Evolutionary conservation across 805 yeast species (phyloP).

Genomic region (Ogataea populi-albae): DNA sequence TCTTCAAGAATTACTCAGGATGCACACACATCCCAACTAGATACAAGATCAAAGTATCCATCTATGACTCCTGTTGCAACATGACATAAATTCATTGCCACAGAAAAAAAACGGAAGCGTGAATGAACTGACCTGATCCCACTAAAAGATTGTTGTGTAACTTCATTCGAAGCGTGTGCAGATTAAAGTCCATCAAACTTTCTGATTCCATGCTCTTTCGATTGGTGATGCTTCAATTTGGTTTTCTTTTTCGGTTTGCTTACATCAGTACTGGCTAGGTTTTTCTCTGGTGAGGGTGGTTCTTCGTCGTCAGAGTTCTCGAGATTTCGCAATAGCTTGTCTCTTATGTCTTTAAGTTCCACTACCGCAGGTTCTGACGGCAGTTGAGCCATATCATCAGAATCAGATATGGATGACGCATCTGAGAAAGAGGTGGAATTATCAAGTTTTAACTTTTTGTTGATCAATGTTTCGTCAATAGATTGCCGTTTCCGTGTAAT

Average conservation of each 20-base stretch:
- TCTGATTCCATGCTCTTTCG: slow-evolving; percentile 61
- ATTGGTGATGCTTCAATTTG: slow-evolving; percentile 46
- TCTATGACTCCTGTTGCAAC: slow-evolving; percentile 59
- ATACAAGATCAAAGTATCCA: slow-evolving; percentile 60
- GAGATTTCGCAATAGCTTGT: slow-evolving; percentile 24
- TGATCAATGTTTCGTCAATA: slow-evolving; percentile 4
- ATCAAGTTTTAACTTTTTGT: slow-evolving; percentile 11
- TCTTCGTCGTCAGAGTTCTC: slow-evolving; percentile 27
- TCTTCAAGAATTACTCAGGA: slow-evolving; percentile 61
- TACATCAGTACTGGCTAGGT: slow-evolving; percentile 25
- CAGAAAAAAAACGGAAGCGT: slow-evolving; percentile 61
- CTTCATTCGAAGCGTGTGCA: not conserved
- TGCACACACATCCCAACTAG: slow-evolving; percentile 69
- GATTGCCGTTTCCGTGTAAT: too few species aligned
- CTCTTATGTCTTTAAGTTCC: slow-evolving; percentile 23
- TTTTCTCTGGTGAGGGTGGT: slow-evolving; percentile 13
- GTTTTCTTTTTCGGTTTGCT: slow-evolving; percentile 38
- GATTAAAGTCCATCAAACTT: slow-evolving; percentile 57
- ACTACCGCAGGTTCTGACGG: slow-evolving; percentile 21
- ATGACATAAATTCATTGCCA: slow-evolving; percentile 59
- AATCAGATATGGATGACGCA: slow-evolving; percentile 10
- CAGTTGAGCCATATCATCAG: slow-evolving; percentile 17
- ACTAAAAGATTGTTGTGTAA: slow-evolving; percentile 32
- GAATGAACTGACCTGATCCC: slow-evolving; percentile 54
- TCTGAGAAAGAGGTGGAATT: too few species aligned